Conservation (phyloP, 2,329 filamentous ascomycete species). For the Ascosphaera aggregata region DNA sequence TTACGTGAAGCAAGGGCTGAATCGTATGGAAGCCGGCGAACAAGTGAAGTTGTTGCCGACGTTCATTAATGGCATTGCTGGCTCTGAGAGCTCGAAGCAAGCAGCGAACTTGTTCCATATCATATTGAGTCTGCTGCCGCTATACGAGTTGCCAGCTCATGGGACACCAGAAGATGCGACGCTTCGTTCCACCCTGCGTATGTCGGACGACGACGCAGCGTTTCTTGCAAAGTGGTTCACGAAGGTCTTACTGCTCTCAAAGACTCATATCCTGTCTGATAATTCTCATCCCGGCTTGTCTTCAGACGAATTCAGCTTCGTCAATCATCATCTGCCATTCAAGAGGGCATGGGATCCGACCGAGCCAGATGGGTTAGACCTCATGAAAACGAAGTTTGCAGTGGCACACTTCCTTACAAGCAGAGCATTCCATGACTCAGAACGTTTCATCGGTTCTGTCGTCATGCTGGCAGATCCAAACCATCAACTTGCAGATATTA, state of each 20-base stretch:
- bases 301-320: constrained; percentile 41
- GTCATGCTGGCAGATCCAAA: constrained; percentile 68
- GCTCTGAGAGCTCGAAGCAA: constrained; percentile 13
- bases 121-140: constrained; percentile 50
- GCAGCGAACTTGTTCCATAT: constrained; percentile 56
- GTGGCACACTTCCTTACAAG: constrained; percentile 54
- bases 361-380: constrained; percentile 35
- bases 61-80: constrained; percentile 38
- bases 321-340: constrained; percentile 32
- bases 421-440: constrained; percentile 60
- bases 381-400: constrained; percentile 46
- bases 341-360: constrained; percentile 37
- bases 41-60: constrained; percentile 50
- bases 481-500: constrained; percentile 52
- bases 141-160: constrained; percentile 42
- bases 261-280: constrained; percentile 17
- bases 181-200: constrained; percentile 40
- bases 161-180: constrained; percentile 56
- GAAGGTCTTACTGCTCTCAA: constrained; percentile 48
- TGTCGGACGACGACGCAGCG: constrained; percentile 46
- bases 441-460: constrained; percentile 64
- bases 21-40: constrained; percentile 34
- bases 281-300: constrained; percentile 36
- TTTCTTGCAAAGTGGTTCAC: constrained; percentile 56
- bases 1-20: constrained; percentile 69